Evolutionary conservation across 2,329 filamentous ascomycete species (phyloP), one percentile per base, ranked within the genome.

Genomic region (Colletotrichum musicola): DNA sequence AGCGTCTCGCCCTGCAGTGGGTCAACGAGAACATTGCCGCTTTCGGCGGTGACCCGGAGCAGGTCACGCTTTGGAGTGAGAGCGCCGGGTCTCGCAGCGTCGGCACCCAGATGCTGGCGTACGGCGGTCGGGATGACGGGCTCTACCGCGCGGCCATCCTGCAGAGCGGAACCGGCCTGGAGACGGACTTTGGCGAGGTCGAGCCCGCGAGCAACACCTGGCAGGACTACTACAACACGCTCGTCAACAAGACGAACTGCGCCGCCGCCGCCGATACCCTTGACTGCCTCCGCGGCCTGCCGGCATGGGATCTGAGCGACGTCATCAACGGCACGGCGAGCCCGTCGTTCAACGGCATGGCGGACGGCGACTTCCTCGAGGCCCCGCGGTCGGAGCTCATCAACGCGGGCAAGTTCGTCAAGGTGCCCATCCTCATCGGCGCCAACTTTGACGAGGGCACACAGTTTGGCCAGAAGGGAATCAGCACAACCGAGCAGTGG

Each of bases 361-460:
- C 82, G 12, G 83, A 85, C 51, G 78, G 76, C 14, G 77, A 82
- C 55, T 82, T 82, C 9, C 77, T 85, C n/a, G 81, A 80, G 18
- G 73, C 70, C 12, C 74, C 81, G 55, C 81, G 79, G 42, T 86
- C 85, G 10, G 75, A 83, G 7, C 87, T 90, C 71, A 79, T 93
- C 6, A 78, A 80, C 1, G 76, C 83, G 5, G 89, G 89, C 54
- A 83, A 84, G 18, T 92, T 92, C 71, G 86, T 91, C 64, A 83
- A 88, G 60, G 88, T 92, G 0, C 89, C 90, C 1, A 84, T 92
- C 47, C 81, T 93, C 6, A 80, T 85, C 40, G 90, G 91, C 6
- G 85, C 85, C 42, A 92, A 92, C 75, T 85, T 85, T 1, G 90
- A 93, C 72, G 91, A 93, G 75, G 91, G 80, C 46, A 85, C 85